phyloP scores from a whole-genome alignment of 192 early-diverging fungal genomes.

The Coemansia asiatica region DNA sequence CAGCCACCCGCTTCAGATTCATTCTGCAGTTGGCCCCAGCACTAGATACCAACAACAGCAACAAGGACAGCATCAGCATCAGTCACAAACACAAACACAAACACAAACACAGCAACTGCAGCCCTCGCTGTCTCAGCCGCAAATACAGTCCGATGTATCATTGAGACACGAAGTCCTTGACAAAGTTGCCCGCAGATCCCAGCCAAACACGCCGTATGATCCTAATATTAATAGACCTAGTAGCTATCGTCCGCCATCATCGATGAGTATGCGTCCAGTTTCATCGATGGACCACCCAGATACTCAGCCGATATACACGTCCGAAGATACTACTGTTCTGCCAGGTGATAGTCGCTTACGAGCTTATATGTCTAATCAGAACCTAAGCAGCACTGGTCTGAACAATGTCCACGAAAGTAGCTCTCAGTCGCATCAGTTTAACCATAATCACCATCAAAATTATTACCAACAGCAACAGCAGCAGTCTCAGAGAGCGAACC shows the following conservation, averaged over 20 bases:
- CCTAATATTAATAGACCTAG: constrained; percentile 12
- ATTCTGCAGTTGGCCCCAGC: constrained; percentile 22
- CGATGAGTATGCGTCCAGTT: constrained; percentile 11
- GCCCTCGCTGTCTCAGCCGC: not conserved
- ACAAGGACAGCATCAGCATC: constrained; percentile 3
- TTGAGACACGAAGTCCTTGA: constrained; percentile 47
- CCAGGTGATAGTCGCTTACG: constrained; percentile 35
- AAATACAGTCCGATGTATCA: constrained; percentile 20
- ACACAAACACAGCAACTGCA: not conserved
- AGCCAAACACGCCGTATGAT: constrained; percentile 43
- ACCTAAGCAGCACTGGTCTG: constrained; percentile 4
- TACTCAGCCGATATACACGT: constrained; percentile 6
- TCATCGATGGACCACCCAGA: constrained; percentile 10
- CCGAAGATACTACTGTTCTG: constrained; percentile 36
- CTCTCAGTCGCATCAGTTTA: not conserved
- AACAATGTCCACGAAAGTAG: constrained; percentile 4
- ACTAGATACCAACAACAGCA: constrained; percentile 6
- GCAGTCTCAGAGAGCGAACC: constrained; percentile 14
- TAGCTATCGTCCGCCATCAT: constrained; percentile 18
- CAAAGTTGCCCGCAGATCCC: constrained; percentile 44
- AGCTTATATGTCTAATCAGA: constrained; percentile 21
- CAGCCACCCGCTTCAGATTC: constrained; percentile 31
- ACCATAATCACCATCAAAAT: constrained; percentile 12
- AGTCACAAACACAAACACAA: not conserved
- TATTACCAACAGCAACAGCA: constrained; percentile 8